Evolutionary conservation across 306 rosid species (phyloP).

Genomic region (Herpetospermum pedunculosum): DNA sequence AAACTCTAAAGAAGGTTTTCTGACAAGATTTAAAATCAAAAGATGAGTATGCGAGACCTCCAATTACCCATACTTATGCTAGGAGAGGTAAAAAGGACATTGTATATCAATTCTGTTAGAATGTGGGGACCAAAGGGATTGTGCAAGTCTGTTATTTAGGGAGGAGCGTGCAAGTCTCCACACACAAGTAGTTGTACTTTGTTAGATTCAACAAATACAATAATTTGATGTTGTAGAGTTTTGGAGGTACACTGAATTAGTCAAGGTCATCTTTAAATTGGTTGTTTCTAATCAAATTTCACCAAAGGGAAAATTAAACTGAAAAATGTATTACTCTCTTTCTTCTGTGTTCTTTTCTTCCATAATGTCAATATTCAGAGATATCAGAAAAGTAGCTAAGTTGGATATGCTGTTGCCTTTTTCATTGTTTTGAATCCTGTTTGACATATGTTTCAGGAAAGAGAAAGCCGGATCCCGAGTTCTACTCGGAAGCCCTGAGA

Average conservation of each 20-base stretch:
- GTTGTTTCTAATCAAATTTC: neutral
- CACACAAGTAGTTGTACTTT: neutral
- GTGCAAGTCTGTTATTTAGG: too few species aligned
- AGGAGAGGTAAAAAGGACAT: too few species aligned
- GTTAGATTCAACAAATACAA: neutral
- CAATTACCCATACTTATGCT: too few species aligned
- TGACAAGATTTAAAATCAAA: neutral
- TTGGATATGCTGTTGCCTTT: neutral
- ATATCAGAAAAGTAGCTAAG: neutral
- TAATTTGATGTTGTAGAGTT: neutral
- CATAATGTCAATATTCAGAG: neutral
- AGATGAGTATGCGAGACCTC: too few species aligned
- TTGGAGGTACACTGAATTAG: neutral
- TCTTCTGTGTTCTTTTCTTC: neutral
- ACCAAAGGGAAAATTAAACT: neutral
- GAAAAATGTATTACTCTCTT: neutral
- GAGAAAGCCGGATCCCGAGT: conserved; percentile 85
- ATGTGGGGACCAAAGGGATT: too few species aligned
- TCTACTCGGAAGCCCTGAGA: conserved; percentile 48
- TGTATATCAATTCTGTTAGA: too few species aligned
- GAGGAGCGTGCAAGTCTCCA: too few species aligned
- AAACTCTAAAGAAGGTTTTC: neutral
- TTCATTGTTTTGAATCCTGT: neutral
- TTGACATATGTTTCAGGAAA: conserved; percentile 50
- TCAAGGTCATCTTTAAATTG: neutral